Evolutionary conservation across 805 yeast species (phyloP).

Genomic region (Candida railenensis): DNA sequence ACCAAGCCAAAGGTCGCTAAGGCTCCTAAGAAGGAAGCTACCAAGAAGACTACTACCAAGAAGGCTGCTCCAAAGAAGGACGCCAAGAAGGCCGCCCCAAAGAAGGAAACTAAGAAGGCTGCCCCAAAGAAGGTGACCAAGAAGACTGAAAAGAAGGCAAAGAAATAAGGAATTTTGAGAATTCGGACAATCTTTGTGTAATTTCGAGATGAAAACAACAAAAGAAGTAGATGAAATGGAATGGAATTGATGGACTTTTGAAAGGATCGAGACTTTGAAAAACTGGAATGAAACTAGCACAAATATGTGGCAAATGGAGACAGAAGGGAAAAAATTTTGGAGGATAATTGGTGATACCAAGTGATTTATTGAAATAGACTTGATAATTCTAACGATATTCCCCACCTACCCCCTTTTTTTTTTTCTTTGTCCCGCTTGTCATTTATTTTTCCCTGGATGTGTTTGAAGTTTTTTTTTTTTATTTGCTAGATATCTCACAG

Average conservation of each 20-base stretch:
- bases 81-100: conserved; percentile 13
- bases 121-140: conserved; percentile 13
- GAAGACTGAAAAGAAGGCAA: conserved; percentile 1
- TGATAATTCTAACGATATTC: no score
- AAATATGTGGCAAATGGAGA: no score
- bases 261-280: background rate
- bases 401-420: no score
- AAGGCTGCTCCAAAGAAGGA: conserved; percentile 29
- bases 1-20: conserved; percentile 15
- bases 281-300: background rate
- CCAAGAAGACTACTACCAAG: conserved; percentile 19
- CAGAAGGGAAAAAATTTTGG: no score
- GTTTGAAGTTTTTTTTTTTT: no score
- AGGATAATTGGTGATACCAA: no score
- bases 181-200: background rate
- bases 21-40: conserved; percentile 20
- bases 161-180: background rate
- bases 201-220: background rate
- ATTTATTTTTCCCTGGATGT: no score
- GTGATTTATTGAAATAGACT: no score
- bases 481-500: no score
- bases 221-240: background rate
- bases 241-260: background rate
- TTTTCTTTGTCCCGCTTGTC: no score
- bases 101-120: conserved; percentile 12